These are phyloP conservation scores for Polygonum maritimum DNA, from an alignment of 148 eudicot species.

Conservation along the genomic window DNA sequence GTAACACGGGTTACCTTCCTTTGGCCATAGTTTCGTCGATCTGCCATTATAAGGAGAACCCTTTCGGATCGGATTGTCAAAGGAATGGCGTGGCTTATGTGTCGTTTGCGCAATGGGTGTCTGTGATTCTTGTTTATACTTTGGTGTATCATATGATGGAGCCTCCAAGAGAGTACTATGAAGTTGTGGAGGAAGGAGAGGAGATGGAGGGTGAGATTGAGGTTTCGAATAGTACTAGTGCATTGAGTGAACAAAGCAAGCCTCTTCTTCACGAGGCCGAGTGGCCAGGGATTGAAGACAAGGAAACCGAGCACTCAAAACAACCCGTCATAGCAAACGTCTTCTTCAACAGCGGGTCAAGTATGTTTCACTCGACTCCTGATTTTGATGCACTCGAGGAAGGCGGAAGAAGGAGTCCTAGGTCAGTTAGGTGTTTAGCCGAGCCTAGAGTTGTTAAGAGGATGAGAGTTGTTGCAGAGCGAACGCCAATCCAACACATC, in stretches of 20 bases:
- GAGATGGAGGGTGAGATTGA: constrained; percentile 51
- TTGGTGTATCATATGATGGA: constrained; percentile 85
- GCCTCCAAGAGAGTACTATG: constrained; percentile 54
- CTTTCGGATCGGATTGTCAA: constrained; percentile 44
- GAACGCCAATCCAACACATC: constrained; percentile 56
- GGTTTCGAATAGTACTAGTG: background rate
- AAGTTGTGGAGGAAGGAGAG: constrained; percentile 28
- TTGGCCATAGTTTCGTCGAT: constrained; percentile 52
- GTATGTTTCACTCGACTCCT: constrained; percentile 32
- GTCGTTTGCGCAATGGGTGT: constrained; percentile 66
- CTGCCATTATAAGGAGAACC: constrained; percentile 41
- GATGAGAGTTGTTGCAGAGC: constrained; percentile 63
- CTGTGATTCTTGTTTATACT: constrained; percentile 57
- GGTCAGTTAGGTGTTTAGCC: constrained; percentile 46
- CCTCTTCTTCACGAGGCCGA: constrained; percentile 87
- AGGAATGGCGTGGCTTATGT: constrained; percentile 52
- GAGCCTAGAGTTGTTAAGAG: constrained; percentile 65
- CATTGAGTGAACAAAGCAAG: constrained; percentile 39
- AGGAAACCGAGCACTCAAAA: constrained; percentile 64
- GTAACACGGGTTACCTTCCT: constrained; percentile 66
- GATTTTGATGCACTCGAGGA: constrained; percentile 40
- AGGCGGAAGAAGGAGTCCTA: constrained; percentile 27
- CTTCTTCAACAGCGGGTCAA: constrained; percentile 33
- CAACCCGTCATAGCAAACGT: constrained; percentile 63
- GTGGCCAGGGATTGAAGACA: constrained; percentile 93